These are phyloP conservation scores for Beauveria varroae DNA, from an alignment of 2,329 filamentous ascomycete species.

Conservation along the genomic window DNA sequence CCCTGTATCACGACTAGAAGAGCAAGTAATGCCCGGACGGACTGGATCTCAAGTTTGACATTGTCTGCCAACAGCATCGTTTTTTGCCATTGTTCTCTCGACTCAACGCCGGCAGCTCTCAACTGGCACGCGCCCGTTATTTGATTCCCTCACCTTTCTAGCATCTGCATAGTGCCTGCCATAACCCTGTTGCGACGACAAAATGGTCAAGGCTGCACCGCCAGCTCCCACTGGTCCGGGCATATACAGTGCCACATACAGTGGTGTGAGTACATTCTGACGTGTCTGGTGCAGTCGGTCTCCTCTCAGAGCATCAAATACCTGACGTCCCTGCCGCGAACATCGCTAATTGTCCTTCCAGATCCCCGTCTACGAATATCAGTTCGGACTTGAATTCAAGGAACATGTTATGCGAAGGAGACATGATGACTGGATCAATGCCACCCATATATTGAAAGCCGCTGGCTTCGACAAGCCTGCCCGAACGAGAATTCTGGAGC, in stretches of 20 bases:
- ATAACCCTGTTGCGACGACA: constrained; percentile 15
- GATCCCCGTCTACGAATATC: constrained; percentile 93
- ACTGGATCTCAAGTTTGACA: not conserved
- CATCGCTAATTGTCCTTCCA: constrained; percentile 28
- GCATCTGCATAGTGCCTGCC: not conserved
- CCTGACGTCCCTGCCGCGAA: not conserved
- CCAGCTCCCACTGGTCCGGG: constrained; percentile 31
- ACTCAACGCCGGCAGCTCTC: not conserved
- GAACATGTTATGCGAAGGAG: constrained; percentile 94
- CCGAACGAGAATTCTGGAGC: constrained; percentile 86
- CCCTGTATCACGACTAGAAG: constrained; percentile 10
- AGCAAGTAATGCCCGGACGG: not conserved
- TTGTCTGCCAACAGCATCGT: not conserved
- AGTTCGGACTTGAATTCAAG: constrained; percentile 69
- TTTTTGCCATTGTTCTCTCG: not conserved
- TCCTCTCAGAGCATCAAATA: not conserved
- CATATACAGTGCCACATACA: constrained; percentile 63
- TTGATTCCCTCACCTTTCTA: not conserved
- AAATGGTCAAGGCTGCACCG: constrained; percentile 40
- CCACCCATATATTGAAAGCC: constrained; percentile 96
- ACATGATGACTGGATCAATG: constrained; percentile 96
- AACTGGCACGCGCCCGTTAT: not conserved
- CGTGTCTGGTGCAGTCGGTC: constrained; percentile 5
- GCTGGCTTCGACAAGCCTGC: constrained; percentile 97
- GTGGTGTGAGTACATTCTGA: constrained; percentile 48